phyloP scores from a whole-genome alignment of 139 green algal species.

The Asterochloris sp. region DNA sequence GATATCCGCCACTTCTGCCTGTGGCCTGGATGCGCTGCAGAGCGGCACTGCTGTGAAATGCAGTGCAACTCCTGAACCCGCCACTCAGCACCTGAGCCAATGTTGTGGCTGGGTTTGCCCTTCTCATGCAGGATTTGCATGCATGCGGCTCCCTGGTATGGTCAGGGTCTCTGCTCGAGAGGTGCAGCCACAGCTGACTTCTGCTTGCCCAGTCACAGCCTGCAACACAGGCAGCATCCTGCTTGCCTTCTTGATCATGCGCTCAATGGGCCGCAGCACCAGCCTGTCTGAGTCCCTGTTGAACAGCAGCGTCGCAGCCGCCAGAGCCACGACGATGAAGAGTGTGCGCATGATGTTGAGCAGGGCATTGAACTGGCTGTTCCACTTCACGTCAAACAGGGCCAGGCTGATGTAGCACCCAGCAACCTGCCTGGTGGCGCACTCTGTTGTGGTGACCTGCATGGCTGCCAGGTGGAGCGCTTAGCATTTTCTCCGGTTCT shows the following conservation, averaged over 20 bases:
- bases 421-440: neutral
- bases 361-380: constrained; percentile 56
- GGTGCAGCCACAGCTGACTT: too few relatives aligned
- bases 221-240: too few relatives aligned
- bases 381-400: constrained; percentile 67
- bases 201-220: too few relatives aligned
- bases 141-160: too few relatives aligned
- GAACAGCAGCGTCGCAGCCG: constrained; percentile 71
- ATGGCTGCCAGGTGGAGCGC: constrained; percentile 37
- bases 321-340: constrained; percentile 84
- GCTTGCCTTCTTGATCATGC: constrained; percentile 80
- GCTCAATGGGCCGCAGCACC: constrained; percentile 88
- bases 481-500: neutral
- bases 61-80: too few relatives aligned
- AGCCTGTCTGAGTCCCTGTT: constrained; percentile 76
- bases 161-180: too few relatives aligned
- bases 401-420: constrained; percentile 28
- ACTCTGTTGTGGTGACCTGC: neutral
- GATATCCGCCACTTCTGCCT: too few relatives aligned
- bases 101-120: too few relatives aligned
- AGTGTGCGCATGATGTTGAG: constrained; percentile 81
- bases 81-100: too few relatives aligned
- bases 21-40: too few relatives aligned
- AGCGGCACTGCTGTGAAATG: too few relatives aligned
- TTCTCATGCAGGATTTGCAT: too few relatives aligned